Base-by-base conservation (phyloP, 106 monocot genomes). In the Phalaenopsis aphrodite region DNA sequence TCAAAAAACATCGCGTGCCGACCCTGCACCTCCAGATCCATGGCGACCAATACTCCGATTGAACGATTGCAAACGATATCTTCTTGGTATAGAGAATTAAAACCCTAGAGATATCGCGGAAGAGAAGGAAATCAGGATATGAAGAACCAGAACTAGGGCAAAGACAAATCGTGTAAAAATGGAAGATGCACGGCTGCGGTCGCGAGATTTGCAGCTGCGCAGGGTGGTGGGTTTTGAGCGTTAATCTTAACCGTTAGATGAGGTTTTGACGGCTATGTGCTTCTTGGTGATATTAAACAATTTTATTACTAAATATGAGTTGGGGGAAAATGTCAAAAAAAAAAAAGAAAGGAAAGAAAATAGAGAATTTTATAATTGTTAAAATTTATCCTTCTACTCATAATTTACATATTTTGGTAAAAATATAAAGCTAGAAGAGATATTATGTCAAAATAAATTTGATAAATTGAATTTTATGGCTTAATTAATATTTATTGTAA, bases 1-100 rank as follows among this genome's bases (percentile, higher is more conserved):
- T 96, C 94, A 86, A 96, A 96, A 14, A 96, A 82, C 41, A 96
- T 82, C 75, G 87, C 88, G 87, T 94, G 96, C 14, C 94, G 88
- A 10, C 96, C 96, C 73, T 77, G 75, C 48, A 92, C 79, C 84
- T 85, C 88, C 75, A 95, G 84, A 82, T 91, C 86, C 85, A 89
- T 81, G 77, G 42, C 30, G 45, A n/a, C 21, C 21, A 52, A 21
- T 41, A 42, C 56, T 43, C 52, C 71, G 14, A 38, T n/a, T 36
- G 43, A 74, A 3, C 17, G 74, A 19, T n/a, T 45, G 41, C 19
- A 11, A 16, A 15, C 71, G 39, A 2, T 24, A n/a, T 36, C 14
- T 39, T 15, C 38, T 41, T 12, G 15, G 39, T 21, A 19, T 42
- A 36, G 41, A 74, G 41, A 45, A 74, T 15, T 5, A 37, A 77